These are phyloP conservation scores for Alternaria panax DNA, from an alignment of 2,329 filamentous ascomycete species.

Conservation along the genomic window DNA sequence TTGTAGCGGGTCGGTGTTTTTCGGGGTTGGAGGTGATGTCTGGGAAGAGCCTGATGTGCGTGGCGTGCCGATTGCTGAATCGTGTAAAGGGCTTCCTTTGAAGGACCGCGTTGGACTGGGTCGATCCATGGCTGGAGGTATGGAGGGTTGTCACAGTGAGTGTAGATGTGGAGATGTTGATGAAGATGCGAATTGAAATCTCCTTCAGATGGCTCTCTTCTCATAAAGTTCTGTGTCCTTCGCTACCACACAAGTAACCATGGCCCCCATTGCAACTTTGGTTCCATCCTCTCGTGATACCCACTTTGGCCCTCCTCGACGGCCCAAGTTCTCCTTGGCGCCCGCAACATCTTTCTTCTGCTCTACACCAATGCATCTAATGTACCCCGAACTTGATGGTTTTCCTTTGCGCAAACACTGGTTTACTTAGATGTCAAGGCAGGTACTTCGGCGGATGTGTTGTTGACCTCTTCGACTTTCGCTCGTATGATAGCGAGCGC, in stretches of 20 bases:
- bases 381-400: too few species aligned
- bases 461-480: conserved; percentile 33
- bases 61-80: conserved; percentile 11
- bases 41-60: not conserved
- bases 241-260: too few species aligned
- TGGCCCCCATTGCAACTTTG: too few species aligned
- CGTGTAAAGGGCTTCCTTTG: not conserved
- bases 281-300: too few species aligned
- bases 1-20: not conserved
- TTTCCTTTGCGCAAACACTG: too few species aligned
- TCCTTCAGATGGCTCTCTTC: too few species aligned
- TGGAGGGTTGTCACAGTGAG: not conserved
- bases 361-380: conserved; percentile 10
- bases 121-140: not conserved
- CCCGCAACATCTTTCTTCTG: not conserved
- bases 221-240: too few species aligned
- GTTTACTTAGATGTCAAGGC: conserved; percentile 15
- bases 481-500: conserved; percentile 30
- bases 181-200: too few species aligned
- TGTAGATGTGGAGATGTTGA: too few species aligned
- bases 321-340: too few species aligned
- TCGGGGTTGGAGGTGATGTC: too few species aligned
- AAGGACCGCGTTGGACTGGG: not conserved
- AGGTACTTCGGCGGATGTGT: conserved; percentile 11
- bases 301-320: too few species aligned